phyloP scores from a whole-genome alignment of 164 flowering plant genomes.

The Annona cherimola region DNA sequence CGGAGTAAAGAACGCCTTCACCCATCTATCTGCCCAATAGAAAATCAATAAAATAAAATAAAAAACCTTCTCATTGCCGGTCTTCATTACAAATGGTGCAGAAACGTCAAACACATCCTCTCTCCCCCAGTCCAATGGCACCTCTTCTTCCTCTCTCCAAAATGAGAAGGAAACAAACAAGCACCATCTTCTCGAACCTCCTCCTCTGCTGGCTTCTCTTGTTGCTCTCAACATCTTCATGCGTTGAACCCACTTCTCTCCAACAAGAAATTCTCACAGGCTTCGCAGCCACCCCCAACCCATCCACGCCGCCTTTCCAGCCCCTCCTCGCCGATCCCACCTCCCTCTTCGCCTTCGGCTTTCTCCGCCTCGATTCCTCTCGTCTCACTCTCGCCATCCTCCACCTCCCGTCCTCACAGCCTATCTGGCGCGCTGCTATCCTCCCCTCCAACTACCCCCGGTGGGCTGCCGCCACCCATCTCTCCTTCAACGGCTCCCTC shows the following conservation, averaged over 20 bases:
- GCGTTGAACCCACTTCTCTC: not conserved
- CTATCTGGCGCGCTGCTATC: slow-evolving; percentile 52
- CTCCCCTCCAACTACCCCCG: slow-evolving; percentile 21
- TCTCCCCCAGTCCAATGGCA: too few species aligned
- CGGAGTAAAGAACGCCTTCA: too few species aligned
- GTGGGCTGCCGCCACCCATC: slow-evolving; percentile 45
- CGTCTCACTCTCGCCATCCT: slow-evolving; percentile 62
- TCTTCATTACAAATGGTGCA: too few species aligned
- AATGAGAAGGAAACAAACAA: too few species aligned
- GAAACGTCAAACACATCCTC: too few species aligned
- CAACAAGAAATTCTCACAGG: slow-evolving; percentile 41
- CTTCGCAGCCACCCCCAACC: slow-evolving; percentile 56
- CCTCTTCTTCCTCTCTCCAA: too few species aligned
- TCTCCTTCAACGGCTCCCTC: slow-evolving; percentile 75
- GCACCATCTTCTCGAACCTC: too few species aligned
- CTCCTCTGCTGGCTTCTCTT: not conserved
- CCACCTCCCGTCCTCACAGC: slow-evolving; percentile 54
- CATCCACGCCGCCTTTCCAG: slow-evolving; percentile 48
- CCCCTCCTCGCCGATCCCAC: slow-evolving; percentile 51
- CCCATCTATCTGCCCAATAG: too few species aligned
- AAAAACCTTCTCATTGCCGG: too few species aligned
- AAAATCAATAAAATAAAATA: too few species aligned
- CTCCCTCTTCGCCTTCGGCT: slow-evolving; percentile 61
- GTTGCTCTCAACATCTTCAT: not conserved
- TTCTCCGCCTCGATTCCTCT: slow-evolving; percentile 50